Evolutionary conservation across 2,329 filamentous ascomycete genomes (phyloP), one percentile per base, ranked within the genome.

Genomic region (Dissoconium aciculare): DNA sequence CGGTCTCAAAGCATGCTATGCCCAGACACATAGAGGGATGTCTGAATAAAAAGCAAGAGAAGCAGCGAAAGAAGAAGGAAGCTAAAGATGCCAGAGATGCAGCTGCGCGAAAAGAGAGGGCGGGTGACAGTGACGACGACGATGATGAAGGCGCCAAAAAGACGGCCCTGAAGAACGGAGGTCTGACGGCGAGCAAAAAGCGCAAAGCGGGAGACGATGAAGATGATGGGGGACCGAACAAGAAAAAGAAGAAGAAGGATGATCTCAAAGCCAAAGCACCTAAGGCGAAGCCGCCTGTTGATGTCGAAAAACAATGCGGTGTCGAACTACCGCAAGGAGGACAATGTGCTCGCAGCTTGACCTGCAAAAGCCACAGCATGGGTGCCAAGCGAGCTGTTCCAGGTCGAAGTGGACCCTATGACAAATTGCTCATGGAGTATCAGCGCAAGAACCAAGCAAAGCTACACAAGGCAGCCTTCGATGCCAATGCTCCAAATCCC

Each of bases 381-480:
- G 83, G 84, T n/a, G 81, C 83, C 5, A 93, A 93, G 54, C 69
- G 84, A 41, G 77, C 78, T 2, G 84, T 93, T 2, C 78, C 81
- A 3, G 84, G 84, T 2, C 67, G 84, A 37, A 89, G 80, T 14
- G 61, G 91, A 32, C 84, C 84, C 1, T 93, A 92, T 51, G 84
- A 92, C 55, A 87, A 91, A 74, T 62, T 93, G 19, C 66, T 93
- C 26, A 44, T 50, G 35, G 61, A 64, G 33, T 66, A 65, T 38
- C 62, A 66, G 77, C 94, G 95, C 67, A 95, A 94, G 66, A 98
- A 98, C 48, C 89, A 95, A 56, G 89, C 89, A 13, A 92, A 93
- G 51, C 82, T 93, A 60, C 89, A 95, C 57, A 92, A 94, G 61
- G 85, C 85, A 19, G 84, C 85, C 21, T 78, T 98, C 43, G 85